phyloP scores from a whole-genome alignment of 2,329 filamentous ascomycete species.

The Penicillium sp. region DNA sequence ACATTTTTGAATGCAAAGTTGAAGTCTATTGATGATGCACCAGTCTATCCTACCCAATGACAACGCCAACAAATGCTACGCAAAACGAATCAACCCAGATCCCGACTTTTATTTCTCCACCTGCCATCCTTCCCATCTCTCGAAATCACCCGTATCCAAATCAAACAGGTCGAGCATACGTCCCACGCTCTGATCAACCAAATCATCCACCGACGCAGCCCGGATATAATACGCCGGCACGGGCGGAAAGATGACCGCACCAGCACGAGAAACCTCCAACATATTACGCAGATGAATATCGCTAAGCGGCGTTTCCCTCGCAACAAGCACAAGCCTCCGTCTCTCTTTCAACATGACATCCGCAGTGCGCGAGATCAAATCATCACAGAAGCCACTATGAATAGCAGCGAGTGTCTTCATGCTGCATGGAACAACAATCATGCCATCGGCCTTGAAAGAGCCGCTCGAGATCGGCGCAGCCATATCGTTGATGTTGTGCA shows the following conservation, averaged over 20 bases:
- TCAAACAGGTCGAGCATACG: slow-evolving; percentile 42
- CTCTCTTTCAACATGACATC: slow-evolving; percentile 43
- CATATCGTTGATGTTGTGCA: slow-evolving; percentile 39
- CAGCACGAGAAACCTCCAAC: slow-evolving; percentile 31
- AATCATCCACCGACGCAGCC: slow-evolving; percentile 34
- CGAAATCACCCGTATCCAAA: slow-evolving; percentile 36
- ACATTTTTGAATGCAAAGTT: neutral
- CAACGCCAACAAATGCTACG: neutral
- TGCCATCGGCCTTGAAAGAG: slow-evolving; percentile 38
- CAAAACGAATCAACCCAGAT: neutral
- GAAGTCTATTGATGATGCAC: neutral
- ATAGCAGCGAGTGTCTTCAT: slow-evolving; percentile 44
- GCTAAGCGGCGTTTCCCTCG: slow-evolving; percentile 41
- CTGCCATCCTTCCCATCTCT: slow-evolving; percentile 22
- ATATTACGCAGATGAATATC: slow-evolving; percentile 44
- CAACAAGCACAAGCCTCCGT: slow-evolving; percentile 34
- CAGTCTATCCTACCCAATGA: neutral
- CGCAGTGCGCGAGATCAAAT: slow-evolving; percentile 41
- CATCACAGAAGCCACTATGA: slow-evolving; percentile 37
- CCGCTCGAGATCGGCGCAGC: slow-evolving; percentile 41
- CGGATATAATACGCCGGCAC: slow-evolving; percentile 41
- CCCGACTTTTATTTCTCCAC: slow-evolving; percentile 2
- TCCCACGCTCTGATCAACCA: slow-evolving; percentile 41
- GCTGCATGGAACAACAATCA: slow-evolving; percentile 44
- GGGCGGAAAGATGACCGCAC: slow-evolving; percentile 40